A percentile compares a stretch with the other conserved stretches of the same genome.
Evolutionary conservation across 257 asterid species (phyloP).

Genomic region (Voacanga thouarsii): DNA sequence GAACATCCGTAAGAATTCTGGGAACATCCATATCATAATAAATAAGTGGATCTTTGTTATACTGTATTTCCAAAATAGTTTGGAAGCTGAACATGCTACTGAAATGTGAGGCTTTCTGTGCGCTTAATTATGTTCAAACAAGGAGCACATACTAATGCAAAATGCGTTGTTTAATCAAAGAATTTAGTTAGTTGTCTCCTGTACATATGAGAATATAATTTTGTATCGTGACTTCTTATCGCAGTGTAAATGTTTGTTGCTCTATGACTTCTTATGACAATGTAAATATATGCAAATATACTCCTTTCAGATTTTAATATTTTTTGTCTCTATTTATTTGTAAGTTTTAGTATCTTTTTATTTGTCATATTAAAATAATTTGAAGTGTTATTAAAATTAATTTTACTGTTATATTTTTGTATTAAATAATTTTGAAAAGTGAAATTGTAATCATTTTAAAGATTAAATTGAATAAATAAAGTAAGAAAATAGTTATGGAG

Average conservation of each 20-base stretch:
- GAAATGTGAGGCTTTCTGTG: background rate
- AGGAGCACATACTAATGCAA: background rate
- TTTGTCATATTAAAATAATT: no score
- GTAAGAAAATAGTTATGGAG: no score
- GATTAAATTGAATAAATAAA: no score
- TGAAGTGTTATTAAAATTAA: no score
- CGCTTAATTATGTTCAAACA: background rate
- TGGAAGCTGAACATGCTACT: constrained; percentile 12
- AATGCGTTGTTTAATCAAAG: background rate
- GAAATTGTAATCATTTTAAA: no score
- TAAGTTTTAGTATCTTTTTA: no score
- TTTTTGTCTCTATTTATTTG: no score
- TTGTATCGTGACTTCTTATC: background rate
- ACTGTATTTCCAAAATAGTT: constrained; percentile 22
- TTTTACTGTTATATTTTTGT: no score
- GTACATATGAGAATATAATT: background rate
- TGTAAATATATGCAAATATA: background rate
- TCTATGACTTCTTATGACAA: background rate
- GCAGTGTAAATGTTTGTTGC: no score
- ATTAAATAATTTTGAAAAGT: no score
- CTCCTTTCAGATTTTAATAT: background rate
- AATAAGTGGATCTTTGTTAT: constrained; percentile 29
- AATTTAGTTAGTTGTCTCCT: background rate
- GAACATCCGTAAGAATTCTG: constrained; percentile 29
- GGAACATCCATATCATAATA: constrained; percentile 21